Evolutionary conservation across 768 basidiomycete genomes (phyloP).

Genomic region (Rhodotorula kratochvilovae): DNA sequence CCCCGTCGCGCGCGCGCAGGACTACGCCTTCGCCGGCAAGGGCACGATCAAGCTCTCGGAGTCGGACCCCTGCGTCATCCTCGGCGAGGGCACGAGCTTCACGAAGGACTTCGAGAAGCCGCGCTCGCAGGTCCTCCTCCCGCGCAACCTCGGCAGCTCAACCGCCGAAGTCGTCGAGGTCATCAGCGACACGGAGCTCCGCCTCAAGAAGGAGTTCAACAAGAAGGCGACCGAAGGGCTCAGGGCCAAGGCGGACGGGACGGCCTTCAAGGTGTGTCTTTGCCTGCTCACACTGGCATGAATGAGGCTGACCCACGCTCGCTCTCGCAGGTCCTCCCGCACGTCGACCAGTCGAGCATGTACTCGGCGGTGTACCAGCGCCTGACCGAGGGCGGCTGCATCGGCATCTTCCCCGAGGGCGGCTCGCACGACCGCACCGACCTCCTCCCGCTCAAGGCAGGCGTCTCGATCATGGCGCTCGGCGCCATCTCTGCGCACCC

Average conservation of each 20-base stretch:
- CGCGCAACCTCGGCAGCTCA: conserved; percentile 69
- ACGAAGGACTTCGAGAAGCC: conserved; percentile 61
- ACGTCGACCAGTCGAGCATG: conserved; percentile 90
- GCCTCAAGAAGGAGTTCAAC: conserved; percentile 79
- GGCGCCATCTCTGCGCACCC: conserved; percentile 94
- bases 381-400: conserved; percentile 76
- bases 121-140: conserved; percentile 78
- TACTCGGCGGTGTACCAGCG: conserved; percentile 87
- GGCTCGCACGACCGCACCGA: conserved; percentile 98
- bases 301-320: too few species aligned
- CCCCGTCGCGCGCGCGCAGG: conserved; percentile 86
- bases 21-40: conserved; percentile 68
- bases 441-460: conserved; percentile 91
- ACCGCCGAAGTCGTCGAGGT: conserved; percentile 82
- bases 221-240: conserved; percentile 72
- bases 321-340: conserved; percentile 58
- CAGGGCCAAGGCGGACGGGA: conserved; percentile 55
- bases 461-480: conserved; percentile 94
- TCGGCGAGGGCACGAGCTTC: conserved; percentile 79
- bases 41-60: conserved; percentile 62
- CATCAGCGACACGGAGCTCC: conserved; percentile 77
- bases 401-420: conserved; percentile 98
- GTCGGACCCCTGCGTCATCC: conserved; percentile 72
- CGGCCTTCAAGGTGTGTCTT: conserved; percentile 44
- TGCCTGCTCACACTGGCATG: neutral